Evolutionary conservation across 140 eudicot species (phyloP).

Genomic region (Ambrosia hybrid): DNA sequence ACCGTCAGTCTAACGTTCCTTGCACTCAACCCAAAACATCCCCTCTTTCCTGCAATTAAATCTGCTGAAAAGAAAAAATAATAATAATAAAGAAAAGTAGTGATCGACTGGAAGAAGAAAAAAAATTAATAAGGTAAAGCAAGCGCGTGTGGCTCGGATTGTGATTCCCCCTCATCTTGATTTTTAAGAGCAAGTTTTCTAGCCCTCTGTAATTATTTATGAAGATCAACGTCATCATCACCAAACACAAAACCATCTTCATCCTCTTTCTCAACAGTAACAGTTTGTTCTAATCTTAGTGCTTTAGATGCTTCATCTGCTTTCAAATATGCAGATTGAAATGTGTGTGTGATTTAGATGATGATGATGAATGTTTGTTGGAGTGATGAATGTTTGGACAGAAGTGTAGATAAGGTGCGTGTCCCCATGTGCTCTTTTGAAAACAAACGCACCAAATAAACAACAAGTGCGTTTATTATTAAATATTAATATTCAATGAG

Average conservation of each 20-base stretch:
- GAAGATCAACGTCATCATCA: constrained; percentile 89
- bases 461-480: too few species aligned
- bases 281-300: constrained; percentile 49
- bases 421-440: too few species aligned
- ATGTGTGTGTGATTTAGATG: constrained; percentile 22
- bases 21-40: too few species aligned
- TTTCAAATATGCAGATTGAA: constrained; percentile 68
- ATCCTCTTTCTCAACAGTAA: constrained; percentile 44
- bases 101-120: constrained; percentile 42
- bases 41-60: too few species aligned
- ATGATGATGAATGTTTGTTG: too few species aligned
- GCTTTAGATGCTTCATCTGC: constrained; percentile 95
- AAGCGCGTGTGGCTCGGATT: constrained; percentile 51
- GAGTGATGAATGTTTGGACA: too few species aligned
- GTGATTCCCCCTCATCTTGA: constrained; percentile 36
- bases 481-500: too few species aligned
- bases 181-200: constrained; percentile 75
- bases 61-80: too few species aligned
- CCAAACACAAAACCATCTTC: constrained; percentile 65
- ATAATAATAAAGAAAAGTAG: too few species aligned
- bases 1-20: too few species aligned
- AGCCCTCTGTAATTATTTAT: constrained; percentile 72
- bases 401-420: too few species aligned
- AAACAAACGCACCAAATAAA: too few species aligned
- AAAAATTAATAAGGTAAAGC: constrained; percentile 31